A percentile compares a stretch with the other conserved stretches of the same genome.
Evolutionary conservation across 257 asterid species (phyloP).

Genomic region (Primulina tabacum): DNA sequence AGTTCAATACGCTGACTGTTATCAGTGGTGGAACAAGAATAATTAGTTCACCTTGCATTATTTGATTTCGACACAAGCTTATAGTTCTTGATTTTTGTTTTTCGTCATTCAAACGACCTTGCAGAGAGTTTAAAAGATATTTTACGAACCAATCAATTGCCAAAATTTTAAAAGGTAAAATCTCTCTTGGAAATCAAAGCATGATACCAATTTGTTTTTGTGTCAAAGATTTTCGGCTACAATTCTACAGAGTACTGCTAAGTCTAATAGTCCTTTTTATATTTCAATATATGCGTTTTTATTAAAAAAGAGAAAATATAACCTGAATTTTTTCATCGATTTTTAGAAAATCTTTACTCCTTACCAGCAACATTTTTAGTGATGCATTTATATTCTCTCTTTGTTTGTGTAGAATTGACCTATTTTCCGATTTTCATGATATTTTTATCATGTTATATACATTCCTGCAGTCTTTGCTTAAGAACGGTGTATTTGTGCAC

Average conservation of each 20-base stretch:
- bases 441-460: not conserved
- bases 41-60: not conserved
- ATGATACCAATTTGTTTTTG: not conserved
- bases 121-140: not conserved
- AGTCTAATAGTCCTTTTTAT: not conserved
- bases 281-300: not conserved
- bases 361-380: not conserved
- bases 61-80: not conserved
- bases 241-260: constrained; percentile 1
- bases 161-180: not conserved
- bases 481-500: constrained; percentile 67
- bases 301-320: not conserved
- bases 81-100: not conserved
- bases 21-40: constrained; percentile 5
- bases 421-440: not conserved
- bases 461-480: constrained; percentile 50
- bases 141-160: not conserved
- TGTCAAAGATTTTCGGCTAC: constrained; percentile 1
- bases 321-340: not conserved
- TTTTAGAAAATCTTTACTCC: not conserved
- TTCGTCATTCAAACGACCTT: not conserved
- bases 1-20: not conserved
- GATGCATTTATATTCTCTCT: constrained; percentile 5
- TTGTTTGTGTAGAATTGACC: constrained; percentile 15
- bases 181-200: constrained; percentile 4